phyloP scores from a whole-genome alignment of 768 basidiomycete genomes.

The Asterophora lycoperdoides region DNA sequence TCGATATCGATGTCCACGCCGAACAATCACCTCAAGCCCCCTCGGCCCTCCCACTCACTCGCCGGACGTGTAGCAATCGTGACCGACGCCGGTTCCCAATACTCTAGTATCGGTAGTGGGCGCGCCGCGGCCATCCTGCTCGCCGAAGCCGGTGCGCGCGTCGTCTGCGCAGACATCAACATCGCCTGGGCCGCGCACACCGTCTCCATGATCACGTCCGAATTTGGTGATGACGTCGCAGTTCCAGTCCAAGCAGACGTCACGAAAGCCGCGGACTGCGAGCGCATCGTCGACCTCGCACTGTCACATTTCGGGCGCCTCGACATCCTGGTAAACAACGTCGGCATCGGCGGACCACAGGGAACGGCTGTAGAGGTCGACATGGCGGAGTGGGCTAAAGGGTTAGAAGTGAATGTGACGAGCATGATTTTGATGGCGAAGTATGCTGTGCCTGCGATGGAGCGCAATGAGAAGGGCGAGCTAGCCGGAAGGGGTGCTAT shows the following conservation, averaged over 20 bases:
- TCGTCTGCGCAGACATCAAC: conserved; percentile 36
- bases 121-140: conserved; percentile 38
- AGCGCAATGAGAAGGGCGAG: conserved; percentile 25
- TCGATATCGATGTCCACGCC: conserved; percentile 8
- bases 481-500: conserved; percentile 35
- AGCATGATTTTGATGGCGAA: conserved; percentile 43
- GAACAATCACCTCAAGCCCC: conserved; percentile 21
- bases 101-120: conserved; percentile 39
- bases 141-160: conserved; percentile 36
- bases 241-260: conserved; percentile 34
- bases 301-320: conserved; percentile 34
- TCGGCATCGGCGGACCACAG: conserved; percentile 35
- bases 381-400: conserved; percentile 30
- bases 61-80: conserved; percentile 36
- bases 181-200: conserved; percentile 34
- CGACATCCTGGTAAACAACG: conserved; percentile 41
- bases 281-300: conserved; percentile 31
- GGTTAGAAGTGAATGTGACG: conserved; percentile 36
- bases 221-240: conserved; percentile 32
- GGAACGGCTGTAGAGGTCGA: conserved; percentile 38
- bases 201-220: conserved; percentile 34
- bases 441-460: conserved; percentile 41
- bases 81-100: conserved; percentile 38
- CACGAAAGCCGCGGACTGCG: conserved; percentile 30
- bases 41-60: conserved; percentile 31